These are phyloP conservation scores for Yamadazyma trypodendri DNA, from an alignment of 1,139 yeast genomes.

Conservation along the genomic window DNA sequence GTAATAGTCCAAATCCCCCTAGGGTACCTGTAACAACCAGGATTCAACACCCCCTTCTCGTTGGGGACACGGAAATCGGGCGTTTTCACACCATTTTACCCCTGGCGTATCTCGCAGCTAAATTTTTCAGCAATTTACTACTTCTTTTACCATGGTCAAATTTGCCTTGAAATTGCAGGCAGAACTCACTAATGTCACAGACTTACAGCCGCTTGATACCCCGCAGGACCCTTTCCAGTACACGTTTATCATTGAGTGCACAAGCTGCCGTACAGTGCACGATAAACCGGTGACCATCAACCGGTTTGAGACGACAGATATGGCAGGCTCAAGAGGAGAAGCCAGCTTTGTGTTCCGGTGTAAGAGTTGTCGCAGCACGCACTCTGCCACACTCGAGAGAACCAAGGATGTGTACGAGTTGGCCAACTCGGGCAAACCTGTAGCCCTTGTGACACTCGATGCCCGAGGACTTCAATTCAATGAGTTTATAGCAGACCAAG, in stretches of 20 bases:
- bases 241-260: slow-evolving; percentile 71
- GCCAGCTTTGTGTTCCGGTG: slow-evolving; percentile 85
- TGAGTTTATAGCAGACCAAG: slow-evolving; percentile 68
- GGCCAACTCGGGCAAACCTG: slow-evolving; percentile 30
- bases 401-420: slow-evolving; percentile 29
- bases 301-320: slow-evolving; percentile 57
- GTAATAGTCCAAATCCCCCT: too few relatives aligned
- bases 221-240: slow-evolving; percentile 67
- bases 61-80: too few relatives aligned
- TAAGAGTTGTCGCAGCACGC: slow-evolving; percentile 54
- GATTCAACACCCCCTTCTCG: too few relatives aligned
- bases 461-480: slow-evolving; percentile 80
- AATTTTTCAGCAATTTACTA: not conserved
- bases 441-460: slow-evolving; percentile 66
- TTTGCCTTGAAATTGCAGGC: slow-evolving; percentile 55
- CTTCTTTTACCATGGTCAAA: slow-evolving; percentile 30
- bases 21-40: too few relatives aligned
- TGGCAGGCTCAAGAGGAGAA: slow-evolving; percentile 74
- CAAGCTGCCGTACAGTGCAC: slow-evolving; percentile 76
- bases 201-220: slow-evolving; percentile 62
- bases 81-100: too few relatives aligned
- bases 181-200: slow-evolving; percentile 61
- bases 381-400: slow-evolving; percentile 36
- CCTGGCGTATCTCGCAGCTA: not conserved
- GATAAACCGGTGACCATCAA: slow-evolving; percentile 73